These are phyloP conservation scores for Calonectria multiphialidica DNA, from an alignment of 2,329 filamentous ascomycete species.

Conservation along the genomic window DNA sequence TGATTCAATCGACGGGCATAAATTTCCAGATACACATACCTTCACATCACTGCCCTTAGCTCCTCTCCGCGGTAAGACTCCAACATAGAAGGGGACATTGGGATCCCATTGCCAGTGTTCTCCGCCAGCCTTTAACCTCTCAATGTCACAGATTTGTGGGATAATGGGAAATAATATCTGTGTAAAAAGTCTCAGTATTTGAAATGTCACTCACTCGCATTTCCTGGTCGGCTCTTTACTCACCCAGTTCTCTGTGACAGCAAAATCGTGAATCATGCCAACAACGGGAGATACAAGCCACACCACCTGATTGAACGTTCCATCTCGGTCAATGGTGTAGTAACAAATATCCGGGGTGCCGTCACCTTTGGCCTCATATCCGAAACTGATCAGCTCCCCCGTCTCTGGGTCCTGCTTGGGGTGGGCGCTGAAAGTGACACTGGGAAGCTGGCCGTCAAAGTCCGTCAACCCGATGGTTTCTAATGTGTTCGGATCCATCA, in stretches of 20 bases:
- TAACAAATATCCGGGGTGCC: conserved; percentile 1
- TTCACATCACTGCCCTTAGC: background rate
- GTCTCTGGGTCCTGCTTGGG: background rate
- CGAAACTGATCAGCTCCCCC: conserved; percentile 2
- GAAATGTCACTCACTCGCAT: accelerated
- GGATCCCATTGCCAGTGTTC: conserved; percentile 10
- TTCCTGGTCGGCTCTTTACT: background rate
- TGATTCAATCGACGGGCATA: background rate
- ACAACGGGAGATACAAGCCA: background rate
- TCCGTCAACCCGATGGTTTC: background rate
- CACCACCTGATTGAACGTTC: background rate
- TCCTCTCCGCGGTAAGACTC: background rate
- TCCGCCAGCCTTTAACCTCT: conserved; percentile 1
- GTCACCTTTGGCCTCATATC: conserved; percentile 1
- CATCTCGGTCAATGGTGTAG: background rate
- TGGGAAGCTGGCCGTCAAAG: conserved; percentile 7
- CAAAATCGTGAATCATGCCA: conserved; percentile 8
- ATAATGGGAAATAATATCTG: conserved; percentile 1
- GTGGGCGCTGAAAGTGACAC: background rate
- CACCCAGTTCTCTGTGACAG: conserved; percentile 2
- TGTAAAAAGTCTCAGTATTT: background rate
- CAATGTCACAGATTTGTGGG: background rate
- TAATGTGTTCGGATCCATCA: background rate
- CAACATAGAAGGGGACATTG: background rate
- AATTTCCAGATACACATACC: background rate